Evolutionary conservation across 106 monocot species (phyloP).

Genomic region (Triglochin maritima): DNA sequence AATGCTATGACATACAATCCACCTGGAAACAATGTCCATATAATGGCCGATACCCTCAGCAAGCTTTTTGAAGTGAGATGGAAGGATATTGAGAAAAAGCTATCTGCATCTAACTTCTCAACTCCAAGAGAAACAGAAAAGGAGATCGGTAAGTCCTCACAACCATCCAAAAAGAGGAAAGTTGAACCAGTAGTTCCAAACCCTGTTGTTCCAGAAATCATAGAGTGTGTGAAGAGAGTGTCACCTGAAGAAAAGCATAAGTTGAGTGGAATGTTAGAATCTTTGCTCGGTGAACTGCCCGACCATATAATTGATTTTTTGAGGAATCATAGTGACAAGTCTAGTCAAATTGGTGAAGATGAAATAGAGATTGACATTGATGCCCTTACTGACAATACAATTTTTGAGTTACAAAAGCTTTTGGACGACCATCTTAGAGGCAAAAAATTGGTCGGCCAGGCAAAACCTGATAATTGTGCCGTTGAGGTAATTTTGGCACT

Average conservation of each 20-base stretch:
- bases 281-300: constrained; percentile 37
- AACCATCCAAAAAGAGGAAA: constrained; percentile 53
- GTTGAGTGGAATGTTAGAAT: constrained; percentile 35
- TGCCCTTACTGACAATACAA: constrained; percentile 40
- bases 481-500: constrained; percentile 35
- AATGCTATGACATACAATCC: constrained; percentile 96
- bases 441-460: constrained; percentile 14
- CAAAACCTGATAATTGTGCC: constrained; percentile 39
- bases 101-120: constrained; percentile 22
- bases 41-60: constrained; percentile 60
- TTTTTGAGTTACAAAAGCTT: constrained; percentile 57
- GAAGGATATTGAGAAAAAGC: constrained; percentile 66
- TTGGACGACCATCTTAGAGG: constrained; percentile 40
- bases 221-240: constrained; percentile 23
- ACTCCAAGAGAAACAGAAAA: constrained; percentile 21
- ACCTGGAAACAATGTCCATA: constrained; percentile 58
- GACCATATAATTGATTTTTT: constrained; percentile 57
- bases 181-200: constrained; percentile 6
- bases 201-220: background rate
- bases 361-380: constrained; percentile 86
- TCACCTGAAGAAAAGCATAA: constrained; percentile 48
- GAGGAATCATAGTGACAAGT: constrained; percentile 28
- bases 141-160: constrained; percentile 18
- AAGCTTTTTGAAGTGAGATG: constrained; percentile 83
- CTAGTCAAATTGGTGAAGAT: constrained; percentile 32